Conservation (phyloP, 106 monocot genomes). For the Acanthochlamys bracteata region DNA sequence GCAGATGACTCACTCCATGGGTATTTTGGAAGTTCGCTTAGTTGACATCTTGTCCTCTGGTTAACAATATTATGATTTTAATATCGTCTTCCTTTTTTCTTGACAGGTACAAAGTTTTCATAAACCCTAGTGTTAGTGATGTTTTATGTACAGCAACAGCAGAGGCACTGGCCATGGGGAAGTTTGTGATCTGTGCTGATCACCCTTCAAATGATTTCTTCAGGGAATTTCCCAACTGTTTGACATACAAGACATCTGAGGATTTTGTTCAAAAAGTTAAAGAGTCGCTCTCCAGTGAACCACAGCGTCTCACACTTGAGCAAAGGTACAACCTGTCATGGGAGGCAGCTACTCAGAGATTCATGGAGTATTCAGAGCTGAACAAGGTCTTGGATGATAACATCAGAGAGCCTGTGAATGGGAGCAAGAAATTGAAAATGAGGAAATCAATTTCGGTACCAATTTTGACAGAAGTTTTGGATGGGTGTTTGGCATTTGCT, state of each 20-base stretch:
- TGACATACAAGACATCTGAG: conserved; percentile 81
- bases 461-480: conserved; percentile 42
- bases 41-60: background rate
- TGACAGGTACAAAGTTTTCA: conserved; percentile 89
- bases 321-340: conserved; percentile 82
- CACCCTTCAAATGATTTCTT: conserved; percentile 99
- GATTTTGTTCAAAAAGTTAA: conserved; percentile 81
- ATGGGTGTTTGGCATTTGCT: conserved; percentile 81
- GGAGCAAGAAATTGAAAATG: conserved; percentile 1
- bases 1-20: conserved; percentile 92
- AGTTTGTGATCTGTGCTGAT: conserved; percentile 96
- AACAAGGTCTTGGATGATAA: conserved; percentile 43
- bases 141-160: conserved; percentile 98
- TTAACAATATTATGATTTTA: background rate
- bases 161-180: conserved; percentile 99
- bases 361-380: conserved; percentile 81
- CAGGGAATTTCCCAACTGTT: conserved; percentile 82
- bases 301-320: conserved; percentile 68
- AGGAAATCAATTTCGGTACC: conserved; percentile 61
- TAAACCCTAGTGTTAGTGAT: conserved; percentile 95
- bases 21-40: conserved; percentile 16
- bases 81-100: background rate
- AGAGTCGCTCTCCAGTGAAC: conserved; percentile 65
- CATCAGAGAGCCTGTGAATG: background rate
- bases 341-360: conserved; percentile 94